Conservation (phyloP, 495 filamentous ascomycete species). For the Trichoderma reesei region DNA sequence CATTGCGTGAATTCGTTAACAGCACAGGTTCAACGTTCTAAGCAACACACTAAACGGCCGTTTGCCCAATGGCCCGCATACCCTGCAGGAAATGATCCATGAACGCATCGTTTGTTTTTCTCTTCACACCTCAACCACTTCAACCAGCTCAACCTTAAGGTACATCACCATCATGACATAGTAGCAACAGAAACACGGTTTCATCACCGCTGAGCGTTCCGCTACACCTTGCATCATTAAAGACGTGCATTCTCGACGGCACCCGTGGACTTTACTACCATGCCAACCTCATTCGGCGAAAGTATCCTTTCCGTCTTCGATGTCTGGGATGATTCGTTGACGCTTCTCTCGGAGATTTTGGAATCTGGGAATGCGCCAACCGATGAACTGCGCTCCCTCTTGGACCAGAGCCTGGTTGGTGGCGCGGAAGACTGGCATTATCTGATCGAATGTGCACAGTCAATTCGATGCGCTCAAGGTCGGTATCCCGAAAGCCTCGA, state of each 20-base stretch:
- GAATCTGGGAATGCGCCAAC: not conserved
- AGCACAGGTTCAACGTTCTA: not conserved
- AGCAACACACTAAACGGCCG: not conserved
- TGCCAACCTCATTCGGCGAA: constrained; percentile 1
- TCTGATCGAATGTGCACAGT: constrained; percentile 2
- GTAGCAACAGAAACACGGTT: not conserved
- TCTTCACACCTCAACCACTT: no score
- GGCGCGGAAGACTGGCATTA: constrained; percentile 4
- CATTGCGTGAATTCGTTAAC: not conserved
- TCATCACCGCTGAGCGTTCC: not conserved
- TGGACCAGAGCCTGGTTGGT: not conserved
- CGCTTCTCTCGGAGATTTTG: not conserved
- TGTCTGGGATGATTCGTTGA: not conserved
- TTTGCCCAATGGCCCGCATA: not conserved
- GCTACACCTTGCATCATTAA: not conserved
- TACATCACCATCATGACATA: not conserved
- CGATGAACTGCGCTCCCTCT: not conserved
- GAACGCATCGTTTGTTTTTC: not conserved
- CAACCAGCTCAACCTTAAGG: no score
- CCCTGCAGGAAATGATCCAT: not conserved
- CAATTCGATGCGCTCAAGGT: not conserved
- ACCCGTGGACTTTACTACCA: not conserved
- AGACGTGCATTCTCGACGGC: not conserved
- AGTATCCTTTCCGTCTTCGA: not conserved
- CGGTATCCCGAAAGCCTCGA: not conserved